Evolutionary conservation across 1,284 basidiomycete species (phyloP).

Genomic region (Fomes fomentarius): DNA sequence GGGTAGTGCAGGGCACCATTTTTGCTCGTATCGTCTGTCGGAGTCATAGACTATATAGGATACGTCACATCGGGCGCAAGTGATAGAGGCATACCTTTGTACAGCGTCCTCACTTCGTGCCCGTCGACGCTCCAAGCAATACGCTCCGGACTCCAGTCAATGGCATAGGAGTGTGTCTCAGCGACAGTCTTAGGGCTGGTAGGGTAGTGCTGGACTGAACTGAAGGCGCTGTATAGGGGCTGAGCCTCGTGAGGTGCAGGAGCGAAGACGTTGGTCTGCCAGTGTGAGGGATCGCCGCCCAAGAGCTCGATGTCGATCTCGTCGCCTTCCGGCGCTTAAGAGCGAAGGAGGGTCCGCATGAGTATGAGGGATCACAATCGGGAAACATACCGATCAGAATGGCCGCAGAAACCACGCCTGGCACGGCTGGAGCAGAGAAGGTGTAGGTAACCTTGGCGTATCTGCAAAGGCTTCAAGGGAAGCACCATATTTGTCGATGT

Average conservation of each 20-base stretch:
- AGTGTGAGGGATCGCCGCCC: slow-evolving; percentile 42
- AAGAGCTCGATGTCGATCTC: slow-evolving; percentile 52
- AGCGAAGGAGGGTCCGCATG: no score
- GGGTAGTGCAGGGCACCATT: slow-evolving; percentile 44
- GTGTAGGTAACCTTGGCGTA: slow-evolving; percentile 43
- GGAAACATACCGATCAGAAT: slow-evolving; percentile 41
- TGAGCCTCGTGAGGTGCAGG: slow-evolving; percentile 35
- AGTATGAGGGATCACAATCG: not conserved
- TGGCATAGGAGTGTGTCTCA: slow-evolving; percentile 41
- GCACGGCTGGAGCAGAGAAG: slow-evolving; percentile 35
- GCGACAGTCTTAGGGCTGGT: slow-evolving; percentile 26
- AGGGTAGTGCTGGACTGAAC: slow-evolving; percentile 36
- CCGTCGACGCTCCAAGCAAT: slow-evolving; percentile 50
- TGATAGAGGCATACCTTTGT: slow-evolving; percentile 35
- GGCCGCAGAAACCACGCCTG: slow-evolving; percentile 44
- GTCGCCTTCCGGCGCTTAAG: slow-evolving; percentile 38
- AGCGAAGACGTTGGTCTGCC: slow-evolving; percentile 51
- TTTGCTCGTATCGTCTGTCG: slow-evolving; percentile 39
- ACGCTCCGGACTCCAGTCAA: slow-evolving; percentile 45
- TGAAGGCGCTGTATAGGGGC: slow-evolving; percentile 45
- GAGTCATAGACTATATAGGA: not conserved
- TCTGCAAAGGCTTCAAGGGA: slow-evolving; percentile 20
- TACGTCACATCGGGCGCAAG: not conserved
- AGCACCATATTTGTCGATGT: not conserved
- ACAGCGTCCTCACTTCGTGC: slow-evolving; percentile 38